These are phyloP conservation scores for Parsonsia alboflavescens DNA, from an alignment of 257 asterid genomes.

Conservation along the genomic window DNA sequence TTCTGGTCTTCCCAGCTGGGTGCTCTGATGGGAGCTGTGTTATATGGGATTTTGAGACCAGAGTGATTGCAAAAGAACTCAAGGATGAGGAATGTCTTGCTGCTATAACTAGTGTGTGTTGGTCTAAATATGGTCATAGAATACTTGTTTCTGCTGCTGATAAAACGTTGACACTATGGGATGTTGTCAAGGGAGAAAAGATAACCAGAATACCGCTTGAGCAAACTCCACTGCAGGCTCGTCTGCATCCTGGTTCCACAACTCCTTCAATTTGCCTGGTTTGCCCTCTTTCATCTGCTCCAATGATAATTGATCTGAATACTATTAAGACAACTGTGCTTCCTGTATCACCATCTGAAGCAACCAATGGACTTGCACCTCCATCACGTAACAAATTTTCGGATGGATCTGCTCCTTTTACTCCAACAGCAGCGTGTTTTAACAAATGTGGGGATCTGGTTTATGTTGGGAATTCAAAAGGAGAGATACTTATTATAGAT, in stretches of 20 bases:
- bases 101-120: slow-evolving; percentile 80
- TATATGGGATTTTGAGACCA: slow-evolving; percentile 89
- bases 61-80: slow-evolving; percentile 71
- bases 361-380: slow-evolving; percentile 42
- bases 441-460: slow-evolving; percentile 76
- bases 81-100: slow-evolving; percentile 61
- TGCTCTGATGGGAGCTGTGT: slow-evolving; percentile 88
- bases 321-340: slow-evolving; percentile 48
- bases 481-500: slow-evolving; percentile 79
- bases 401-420: slow-evolving; percentile 75
- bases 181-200: slow-evolving; percentile 74
- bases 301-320: slow-evolving; percentile 64
- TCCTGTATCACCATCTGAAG: slow-evolving; percentile 61
- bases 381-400: slow-evolving; percentile 57
- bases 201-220: slow-evolving; percentile 53
- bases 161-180: slow-evolving; percentile 87
- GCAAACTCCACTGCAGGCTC: slow-evolving; percentile 77
- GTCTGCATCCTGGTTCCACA: slow-evolving; percentile 74
- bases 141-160: slow-evolving; percentile 84
- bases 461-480: slow-evolving; percentile 81
- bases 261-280: slow-evolving; percentile 74
- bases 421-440: slow-evolving; percentile 92
- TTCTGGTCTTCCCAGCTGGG: slow-evolving; percentile 54
- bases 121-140: slow-evolving; percentile 84
- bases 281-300: slow-evolving; percentile 86